phyloP scores from a whole-genome alignment of 257 asterid species.

The Nicotiana benthamiana region DNA sequence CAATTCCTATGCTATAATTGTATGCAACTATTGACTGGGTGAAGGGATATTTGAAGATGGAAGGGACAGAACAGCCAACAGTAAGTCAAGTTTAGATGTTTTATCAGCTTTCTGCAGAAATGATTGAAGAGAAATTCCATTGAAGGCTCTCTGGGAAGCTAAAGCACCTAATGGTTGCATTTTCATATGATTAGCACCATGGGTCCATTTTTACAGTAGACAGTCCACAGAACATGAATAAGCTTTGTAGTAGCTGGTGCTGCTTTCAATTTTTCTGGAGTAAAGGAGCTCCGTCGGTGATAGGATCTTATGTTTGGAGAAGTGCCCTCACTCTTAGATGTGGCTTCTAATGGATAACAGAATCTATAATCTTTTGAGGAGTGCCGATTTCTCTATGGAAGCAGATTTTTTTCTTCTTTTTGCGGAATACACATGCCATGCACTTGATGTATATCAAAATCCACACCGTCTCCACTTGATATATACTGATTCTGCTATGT shows the following conservation, averaged over 20 bases:
- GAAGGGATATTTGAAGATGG: not conserved
- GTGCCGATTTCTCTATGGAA: not conserved
- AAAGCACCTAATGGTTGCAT: not conserved
- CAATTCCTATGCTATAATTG: not conserved
- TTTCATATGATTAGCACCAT: not conserved
- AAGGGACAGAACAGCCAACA: not conserved
- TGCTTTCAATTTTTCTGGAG: not conserved
- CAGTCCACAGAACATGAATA: not conserved
- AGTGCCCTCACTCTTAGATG: not conserved
- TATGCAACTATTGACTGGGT: not conserved
- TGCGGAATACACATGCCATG: not conserved
- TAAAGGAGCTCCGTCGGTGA: not conserved
- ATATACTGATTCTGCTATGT: not conserved
- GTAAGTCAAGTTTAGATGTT: not conserved
- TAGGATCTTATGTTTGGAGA: not conserved
- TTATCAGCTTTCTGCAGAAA: not conserved
- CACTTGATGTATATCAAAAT: not conserved
- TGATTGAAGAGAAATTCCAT: not conserved
- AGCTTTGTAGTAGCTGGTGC: not conserved
- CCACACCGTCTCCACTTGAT: not conserved
- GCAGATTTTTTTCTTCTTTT: not conserved
- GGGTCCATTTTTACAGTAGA: not conserved
- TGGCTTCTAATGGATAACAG: not conserved
- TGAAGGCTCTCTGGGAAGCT: not conserved
- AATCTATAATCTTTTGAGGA: not conserved